Conservation (phyloP, 768 basidiomycete genomes). For the Naganishia kalamii region DNA sequence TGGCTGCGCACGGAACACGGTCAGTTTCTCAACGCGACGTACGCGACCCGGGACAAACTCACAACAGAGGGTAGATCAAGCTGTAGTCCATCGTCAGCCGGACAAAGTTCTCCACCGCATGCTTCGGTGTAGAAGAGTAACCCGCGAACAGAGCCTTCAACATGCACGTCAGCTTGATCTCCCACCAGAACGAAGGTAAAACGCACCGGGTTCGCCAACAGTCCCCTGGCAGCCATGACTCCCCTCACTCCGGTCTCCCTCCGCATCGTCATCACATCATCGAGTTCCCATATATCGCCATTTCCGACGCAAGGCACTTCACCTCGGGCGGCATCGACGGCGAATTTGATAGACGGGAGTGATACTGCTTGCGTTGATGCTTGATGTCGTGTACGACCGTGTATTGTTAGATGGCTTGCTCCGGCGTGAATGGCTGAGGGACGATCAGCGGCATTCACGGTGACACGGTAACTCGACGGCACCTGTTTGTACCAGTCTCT, state of each 20-base stretch:
- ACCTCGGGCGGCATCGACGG: conserved; percentile 48
- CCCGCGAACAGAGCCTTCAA: conserved; percentile 48
- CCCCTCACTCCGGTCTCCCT: conserved; percentile 47
- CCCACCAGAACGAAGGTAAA: background rate
- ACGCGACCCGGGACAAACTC: conserved; percentile 1
- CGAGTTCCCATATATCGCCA: conserved; percentile 50
- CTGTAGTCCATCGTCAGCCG: conserved; percentile 45
- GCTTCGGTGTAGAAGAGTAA: conserved; percentile 45
- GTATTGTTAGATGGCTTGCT: conserved; percentile 50
- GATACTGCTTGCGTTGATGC: conserved; percentile 50
- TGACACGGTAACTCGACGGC: background rate
- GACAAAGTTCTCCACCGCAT: conserved; percentile 48
- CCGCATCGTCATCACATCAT: conserved; percentile 47
- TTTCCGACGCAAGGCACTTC: conserved; percentile 51
- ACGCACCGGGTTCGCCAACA: conserved; percentile 51
- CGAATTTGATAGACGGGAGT: conserved; percentile 48
- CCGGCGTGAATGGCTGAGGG: conserved; percentile 46
- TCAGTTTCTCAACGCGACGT: background rate
- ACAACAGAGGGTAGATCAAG: conserved; percentile 49
- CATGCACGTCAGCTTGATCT: background rate
- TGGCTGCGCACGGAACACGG: conserved; percentile 35
- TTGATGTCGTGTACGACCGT: conserved; percentile 52
- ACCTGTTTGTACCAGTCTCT: conserved; percentile 48
- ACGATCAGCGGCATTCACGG: background rate
- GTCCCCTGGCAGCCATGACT: conserved; percentile 52